phyloP scores from a whole-genome alignment of 2,329 filamentous ascomycete species.

The Diplodia mutila region DNA sequence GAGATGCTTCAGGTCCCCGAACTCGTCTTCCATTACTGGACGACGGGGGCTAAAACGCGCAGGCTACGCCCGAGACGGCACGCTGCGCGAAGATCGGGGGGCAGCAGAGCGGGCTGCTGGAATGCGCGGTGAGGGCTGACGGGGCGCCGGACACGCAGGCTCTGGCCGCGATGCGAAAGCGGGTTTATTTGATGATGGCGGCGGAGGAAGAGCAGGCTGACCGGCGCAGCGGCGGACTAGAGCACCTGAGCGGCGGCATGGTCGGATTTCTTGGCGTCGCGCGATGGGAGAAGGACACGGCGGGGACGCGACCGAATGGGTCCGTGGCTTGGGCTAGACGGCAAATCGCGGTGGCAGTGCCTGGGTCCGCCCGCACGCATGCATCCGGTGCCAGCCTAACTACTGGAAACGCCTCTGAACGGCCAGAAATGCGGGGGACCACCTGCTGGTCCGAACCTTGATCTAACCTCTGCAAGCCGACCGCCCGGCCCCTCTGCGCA shows the following conservation, averaged over 20 bases:
- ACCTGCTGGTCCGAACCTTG: conserved; percentile 9
- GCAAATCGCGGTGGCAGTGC: conserved; percentile 22
- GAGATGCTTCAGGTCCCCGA: conserved; percentile 16
- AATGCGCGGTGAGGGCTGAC: conserved; percentile 7
- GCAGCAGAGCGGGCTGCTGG: not conserved
- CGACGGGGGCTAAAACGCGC: conserved; percentile 9
- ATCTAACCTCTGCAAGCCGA: conserved; percentile 23
- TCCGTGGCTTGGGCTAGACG: conserved; percentile 12
- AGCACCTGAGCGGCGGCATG: conserved; percentile 8
- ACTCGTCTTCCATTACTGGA: conserved; percentile 23
- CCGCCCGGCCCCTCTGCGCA: not conserved
- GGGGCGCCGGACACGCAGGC: too few relatives aligned
- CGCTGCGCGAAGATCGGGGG: conserved; percentile 18
- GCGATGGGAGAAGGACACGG: conserved; percentile 6
- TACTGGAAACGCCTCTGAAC: not conserved
- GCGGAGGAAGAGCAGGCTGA: not conserved
- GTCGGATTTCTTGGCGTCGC: conserved; percentile 16
- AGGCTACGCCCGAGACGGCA: conserved; percentile 4
- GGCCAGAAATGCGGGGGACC: conserved; percentile 1
- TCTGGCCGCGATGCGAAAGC: not conserved
- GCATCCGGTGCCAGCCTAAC: not conserved
- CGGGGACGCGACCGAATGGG: conserved; percentile 1
- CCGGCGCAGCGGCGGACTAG: conserved; percentile 15
- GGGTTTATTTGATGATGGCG: not conserved
- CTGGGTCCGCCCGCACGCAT: not conserved